Conservation (phyloP, 2,329 filamentous ascomycete species). For the Chaetomium globosum region DNA sequence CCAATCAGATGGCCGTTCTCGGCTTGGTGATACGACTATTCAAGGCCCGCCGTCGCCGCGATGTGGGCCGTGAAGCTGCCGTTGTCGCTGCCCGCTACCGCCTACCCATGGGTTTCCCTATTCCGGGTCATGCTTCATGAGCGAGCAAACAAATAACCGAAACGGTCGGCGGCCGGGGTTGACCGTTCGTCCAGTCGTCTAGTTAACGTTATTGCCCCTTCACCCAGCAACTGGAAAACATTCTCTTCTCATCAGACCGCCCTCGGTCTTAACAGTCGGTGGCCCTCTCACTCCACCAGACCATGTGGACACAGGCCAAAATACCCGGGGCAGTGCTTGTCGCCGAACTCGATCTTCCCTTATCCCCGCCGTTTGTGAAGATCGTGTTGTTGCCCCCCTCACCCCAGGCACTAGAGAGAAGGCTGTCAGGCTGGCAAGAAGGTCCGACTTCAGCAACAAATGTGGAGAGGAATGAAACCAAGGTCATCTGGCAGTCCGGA, state of each 20-base stretch:
- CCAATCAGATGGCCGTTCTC: background rate
- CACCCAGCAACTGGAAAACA: background rate
- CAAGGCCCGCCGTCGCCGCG: slow-evolving; percentile 1
- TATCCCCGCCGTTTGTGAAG: background rate
- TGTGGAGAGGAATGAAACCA: background rate
- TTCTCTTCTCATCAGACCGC: background rate
- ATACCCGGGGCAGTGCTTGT: slow-evolving; percentile 1
- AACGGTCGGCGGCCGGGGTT: background rate
- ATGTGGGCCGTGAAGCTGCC: background rate
- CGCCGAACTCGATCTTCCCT: background rate
- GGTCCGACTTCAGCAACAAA: background rate
- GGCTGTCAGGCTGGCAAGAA: background rate
- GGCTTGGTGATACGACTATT: slow-evolving; percentile 17
- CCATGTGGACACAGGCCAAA: background rate
- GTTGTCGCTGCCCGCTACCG: background rate
- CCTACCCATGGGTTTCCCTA: background rate
- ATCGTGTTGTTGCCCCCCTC: background rate
- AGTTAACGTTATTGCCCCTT: background rate
- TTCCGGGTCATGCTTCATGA: background rate
- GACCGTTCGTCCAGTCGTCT: too few relatives aligned
- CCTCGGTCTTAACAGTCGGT: background rate
- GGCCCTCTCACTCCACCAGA: background rate
- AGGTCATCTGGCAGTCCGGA: background rate
- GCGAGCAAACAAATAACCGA: background rate
- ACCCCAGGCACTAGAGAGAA: background rate